Conservation (phyloP, 139 green algal species). For the Picochlorum sp. region DNA sequence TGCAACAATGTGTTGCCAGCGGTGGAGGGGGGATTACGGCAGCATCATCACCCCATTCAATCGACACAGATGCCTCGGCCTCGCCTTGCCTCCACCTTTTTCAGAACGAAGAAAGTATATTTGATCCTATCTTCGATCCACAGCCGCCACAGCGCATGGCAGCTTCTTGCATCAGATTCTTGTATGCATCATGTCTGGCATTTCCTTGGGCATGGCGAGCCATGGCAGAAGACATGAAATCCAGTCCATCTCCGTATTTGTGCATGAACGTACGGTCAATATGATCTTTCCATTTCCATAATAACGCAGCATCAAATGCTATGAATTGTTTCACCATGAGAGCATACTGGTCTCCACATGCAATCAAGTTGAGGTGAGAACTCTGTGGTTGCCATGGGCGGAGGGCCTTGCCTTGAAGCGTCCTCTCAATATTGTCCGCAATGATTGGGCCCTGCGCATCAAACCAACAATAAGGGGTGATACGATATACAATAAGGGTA, state of each 20-base stretch:
- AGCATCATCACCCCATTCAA: constrained; percentile 50
- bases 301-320: constrained; percentile 44
- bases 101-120: constrained; percentile 44
- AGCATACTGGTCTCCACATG: constrained; percentile 42
- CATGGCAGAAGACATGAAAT: constrained; percentile 20
- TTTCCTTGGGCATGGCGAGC: not conserved
- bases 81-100: constrained; percentile 3
- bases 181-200: constrained; percentile 6
- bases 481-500: not conserved
- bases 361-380: constrained; percentile 74
- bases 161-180: constrained; percentile 31
- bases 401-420: constrained; percentile 51
- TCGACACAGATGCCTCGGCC: not conserved
- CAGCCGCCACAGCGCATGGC: constrained; percentile 89
- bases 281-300: constrained; percentile 85
- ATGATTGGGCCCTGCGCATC: constrained; percentile 57
- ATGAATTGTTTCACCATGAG: constrained; percentile 41
- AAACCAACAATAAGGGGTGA: not conserved
- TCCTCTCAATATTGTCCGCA: constrained; percentile 70
- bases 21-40: constrained; percentile 48
- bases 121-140: constrained; percentile 74
- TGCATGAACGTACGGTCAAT: constrained; percentile 86
- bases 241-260: constrained; percentile 55
- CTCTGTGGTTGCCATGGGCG: constrained; percentile 70
- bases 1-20: constrained; percentile 62